Conservation (phyloP, 805 yeast species). For the Ogataea salicorniae region DNA sequence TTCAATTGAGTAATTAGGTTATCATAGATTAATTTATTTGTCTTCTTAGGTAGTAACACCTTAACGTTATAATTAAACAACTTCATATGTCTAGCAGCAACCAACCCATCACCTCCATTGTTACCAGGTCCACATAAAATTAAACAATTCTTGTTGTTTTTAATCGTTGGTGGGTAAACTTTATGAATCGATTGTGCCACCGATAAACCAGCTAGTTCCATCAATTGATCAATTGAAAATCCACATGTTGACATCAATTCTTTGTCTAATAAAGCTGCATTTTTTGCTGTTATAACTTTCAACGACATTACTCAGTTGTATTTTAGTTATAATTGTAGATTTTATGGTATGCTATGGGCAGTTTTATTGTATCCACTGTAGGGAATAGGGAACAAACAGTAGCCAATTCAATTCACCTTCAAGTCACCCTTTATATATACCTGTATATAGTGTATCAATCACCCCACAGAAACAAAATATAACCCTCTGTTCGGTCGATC, state of each 20-base stretch:
- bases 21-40: constrained; percentile 48
- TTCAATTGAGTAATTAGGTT: constrained; percentile 63
- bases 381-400: too few species aligned
- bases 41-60: constrained; percentile 74
- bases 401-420: too few species aligned
- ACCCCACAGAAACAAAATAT: too few species aligned
- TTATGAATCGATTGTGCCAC: constrained; percentile 83
- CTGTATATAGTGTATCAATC: too few species aligned
- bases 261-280: constrained; percentile 75
- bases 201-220: constrained; percentile 95
- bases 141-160: constrained; percentile 40
- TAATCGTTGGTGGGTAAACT: constrained; percentile 51
- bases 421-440: too few species aligned
- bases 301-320: constrained; percentile 20
- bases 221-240: constrained; percentile 78
- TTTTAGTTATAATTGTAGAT: neutral
- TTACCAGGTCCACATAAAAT: constrained; percentile 94
- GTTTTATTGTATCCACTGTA: too few species aligned
- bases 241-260: constrained; percentile 81
- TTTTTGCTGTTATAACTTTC: constrained; percentile 41
- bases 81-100: constrained; percentile 86
- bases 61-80: constrained; percentile 75
- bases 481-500: too few species aligned
- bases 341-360: neutral
- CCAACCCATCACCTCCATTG: constrained; percentile 95